phyloP scores from a whole-genome alignment of 805 yeast species.

The Starmerella sirachaensis region DNA sequence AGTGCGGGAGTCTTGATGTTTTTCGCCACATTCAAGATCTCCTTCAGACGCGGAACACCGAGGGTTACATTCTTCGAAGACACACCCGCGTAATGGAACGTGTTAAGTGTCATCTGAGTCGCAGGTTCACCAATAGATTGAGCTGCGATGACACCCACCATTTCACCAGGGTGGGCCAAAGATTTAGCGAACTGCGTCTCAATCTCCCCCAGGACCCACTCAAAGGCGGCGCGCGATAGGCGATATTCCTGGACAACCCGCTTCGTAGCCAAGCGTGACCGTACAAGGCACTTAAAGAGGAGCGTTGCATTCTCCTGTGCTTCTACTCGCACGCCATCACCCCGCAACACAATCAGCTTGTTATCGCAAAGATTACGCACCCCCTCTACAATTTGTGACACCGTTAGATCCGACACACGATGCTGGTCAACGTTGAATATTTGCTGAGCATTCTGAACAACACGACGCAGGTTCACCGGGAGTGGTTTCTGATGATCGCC shows the following conservation, averaged over 20 bases:
- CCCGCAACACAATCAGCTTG: conserved; percentile 62
- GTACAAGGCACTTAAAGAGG: conserved; percentile 77
- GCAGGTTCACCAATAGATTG: conserved; percentile 98
- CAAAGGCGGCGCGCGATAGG: conserved; percentile 72
- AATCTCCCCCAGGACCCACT: conserved; percentile 91
- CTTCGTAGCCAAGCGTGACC: conserved; percentile 84
- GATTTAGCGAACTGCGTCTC: conserved; percentile 89
- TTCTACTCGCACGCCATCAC: conserved; percentile 63
- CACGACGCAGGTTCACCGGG: conserved; percentile 94
- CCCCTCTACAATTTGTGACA: conserved; percentile 63
- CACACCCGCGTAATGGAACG: conserved; percentile 97
- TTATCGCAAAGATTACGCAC: conserved; percentile 58
- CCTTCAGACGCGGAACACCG: conserved; percentile 97
- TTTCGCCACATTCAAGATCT: conserved; percentile 95
- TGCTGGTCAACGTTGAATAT: conserved; percentile 87
- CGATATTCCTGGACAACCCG: conserved; percentile 86
- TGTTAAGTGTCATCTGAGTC: conserved; percentile 92
- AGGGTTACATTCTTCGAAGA: conserved; percentile 91
- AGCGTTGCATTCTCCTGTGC: conserved; percentile 89
- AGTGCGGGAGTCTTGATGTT: conserved; percentile 98
- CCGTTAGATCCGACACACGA: conserved; percentile 78
- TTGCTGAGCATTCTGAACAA: conserved; percentile 93
- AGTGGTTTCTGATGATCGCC: conserved; percentile 97
- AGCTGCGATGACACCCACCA: conserved; percentile 97
- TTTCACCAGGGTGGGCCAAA: conserved; percentile 91